Percentiles rank a stretch among this genome's conserved stretches.
These are phyloP conservation scores for Torulaspora gathmanii DNA, from an alignment of 805 yeast genomes.

Conservation along the genomic window DNA sequence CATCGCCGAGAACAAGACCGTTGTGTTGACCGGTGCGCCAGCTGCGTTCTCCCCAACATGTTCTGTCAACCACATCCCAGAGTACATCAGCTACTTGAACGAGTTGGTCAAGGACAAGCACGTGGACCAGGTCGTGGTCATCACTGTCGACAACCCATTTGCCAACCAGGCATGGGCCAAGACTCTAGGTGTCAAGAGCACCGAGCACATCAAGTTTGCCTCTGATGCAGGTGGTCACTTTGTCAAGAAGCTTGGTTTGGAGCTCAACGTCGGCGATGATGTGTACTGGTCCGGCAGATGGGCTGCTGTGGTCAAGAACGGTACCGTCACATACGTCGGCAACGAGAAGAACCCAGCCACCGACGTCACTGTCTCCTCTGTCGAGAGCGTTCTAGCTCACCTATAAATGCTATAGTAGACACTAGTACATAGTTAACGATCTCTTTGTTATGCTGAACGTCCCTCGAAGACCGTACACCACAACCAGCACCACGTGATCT, in stretches of 20 bases:
- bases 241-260: conserved; percentile 55
- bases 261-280: conserved; percentile 47
- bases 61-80: conserved; percentile 67
- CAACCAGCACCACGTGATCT: too few relatives aligned
- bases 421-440: neutral
- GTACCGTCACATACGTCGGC: conserved; percentile 46
- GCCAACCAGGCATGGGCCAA: conserved; percentile 66
- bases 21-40: conserved; percentile 71
- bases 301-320: conserved; percentile 63
- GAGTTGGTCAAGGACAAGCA: conserved; percentile 52
- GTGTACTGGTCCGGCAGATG: conserved; percentile 66
- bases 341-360: conserved; percentile 36
- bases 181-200: conserved; percentile 33
- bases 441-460: too few relatives aligned
- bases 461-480: too few relatives aligned
- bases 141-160: conserved; percentile 68
- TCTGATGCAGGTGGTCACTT: conserved; percentile 61
- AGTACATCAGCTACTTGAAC: conserved; percentile 46
- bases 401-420: conserved; percentile 17
- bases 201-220: conserved; percentile 50
- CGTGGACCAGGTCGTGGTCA: conserved; percentile 57
- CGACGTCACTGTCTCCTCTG: conserved; percentile 38
- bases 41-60: conserved; percentile 89
- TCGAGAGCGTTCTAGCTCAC: conserved; percentile 33
- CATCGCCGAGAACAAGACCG: conserved; percentile 42